phyloP scores from a whole-genome alignment of 176 grass and related monocot genomes.

The Avena eriantha region DNA sequence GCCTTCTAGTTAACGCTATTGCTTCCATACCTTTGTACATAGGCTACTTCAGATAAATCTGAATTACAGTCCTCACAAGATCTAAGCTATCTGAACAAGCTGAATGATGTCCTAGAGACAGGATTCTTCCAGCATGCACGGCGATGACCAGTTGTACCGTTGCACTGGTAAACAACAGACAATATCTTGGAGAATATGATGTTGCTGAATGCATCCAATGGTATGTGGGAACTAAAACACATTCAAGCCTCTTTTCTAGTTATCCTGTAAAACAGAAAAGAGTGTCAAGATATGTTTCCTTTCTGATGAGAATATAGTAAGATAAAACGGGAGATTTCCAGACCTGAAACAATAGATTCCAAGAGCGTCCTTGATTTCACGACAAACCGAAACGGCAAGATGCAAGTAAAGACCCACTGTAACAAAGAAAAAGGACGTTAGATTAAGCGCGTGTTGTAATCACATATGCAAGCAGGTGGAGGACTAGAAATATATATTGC shows the following conservation, averaged over 20 bases:
- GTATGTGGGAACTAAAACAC: slow-evolving; percentile 1
- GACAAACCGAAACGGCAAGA: slow-evolving; percentile 87
- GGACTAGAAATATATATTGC: background rate
- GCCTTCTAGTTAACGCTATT: background rate
- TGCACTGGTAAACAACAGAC: background rate
- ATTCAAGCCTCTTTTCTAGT: slow-evolving; percentile 90
- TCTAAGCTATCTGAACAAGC: slow-evolving; percentile 5
- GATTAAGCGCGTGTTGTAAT: background rate
- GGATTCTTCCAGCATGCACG: background rate
- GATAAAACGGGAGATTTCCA: background rate
- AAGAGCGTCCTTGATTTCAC: slow-evolving; percentile 94
- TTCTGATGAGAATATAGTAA: too few relatives aligned
- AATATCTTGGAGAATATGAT: background rate
- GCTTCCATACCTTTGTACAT: background rate
- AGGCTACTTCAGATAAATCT: background rate
- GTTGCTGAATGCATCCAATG: slow-evolving; percentile 12
- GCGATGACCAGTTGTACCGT: background rate
- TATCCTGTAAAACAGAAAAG: slow-evolving; percentile 68
- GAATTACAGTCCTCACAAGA: background rate
- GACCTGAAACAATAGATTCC: slow-evolving; percentile 99
- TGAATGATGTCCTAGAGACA: background rate
- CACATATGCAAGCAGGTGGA: background rate
- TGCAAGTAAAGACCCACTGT: slow-evolving; percentile 89
- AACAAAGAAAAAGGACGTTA: slow-evolving; percentile 30
- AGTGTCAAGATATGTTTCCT: too few relatives aligned